Evolutionary conservation across 352 stramenopile species (phyloP), one percentile per base, ranked within the genome.

Genomic region (Globisporangium recalcitrans): DNA sequence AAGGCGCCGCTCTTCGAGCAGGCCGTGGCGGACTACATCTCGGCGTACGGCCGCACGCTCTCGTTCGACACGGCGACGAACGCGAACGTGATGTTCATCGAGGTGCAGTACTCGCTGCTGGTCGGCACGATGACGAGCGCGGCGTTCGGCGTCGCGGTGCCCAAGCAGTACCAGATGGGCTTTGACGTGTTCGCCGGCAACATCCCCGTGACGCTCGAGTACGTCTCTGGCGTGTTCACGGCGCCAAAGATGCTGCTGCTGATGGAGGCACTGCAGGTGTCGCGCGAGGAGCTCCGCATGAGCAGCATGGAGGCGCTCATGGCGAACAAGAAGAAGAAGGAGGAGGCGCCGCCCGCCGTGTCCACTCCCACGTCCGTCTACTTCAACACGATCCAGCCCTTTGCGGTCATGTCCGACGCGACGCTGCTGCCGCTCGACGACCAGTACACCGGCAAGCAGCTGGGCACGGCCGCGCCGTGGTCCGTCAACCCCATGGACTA

Each of bases 31-130:
- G 67, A 73, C 52, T 73, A 71, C 59, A 71, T 73, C 40, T 29
- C 60, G 22, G 61, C 64, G 4, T 74, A 71, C 42, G 57, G 60
- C 10, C 69, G 65, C 52, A 71, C 64, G 13, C 36, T 74, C 38
- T 53, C 68, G 34, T 71, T 64, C 34, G 67, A 73, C 44, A 65
- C 61, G 10, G 56, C 57, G 0, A 52, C 55, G 1, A 40, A 63
- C 22, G 24, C 54, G 8, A 70, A 57, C 31, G 64, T 74, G 11
- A 46, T 61, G 24, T 64, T 49, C 10, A 9, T 71, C 6, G 56
- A 71, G 42, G 52, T 74, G 14, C 64, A 74, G 52, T 74, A 74
- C 64, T 66, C 68, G 38, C 26, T 74, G 21, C 55, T 67, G 3
- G 64, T 69, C 19, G 64, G 60, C 19, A 64, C 65, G 47, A 64